Conservation (phyloP, 1,284 basidiomycete genomes). For the Flammula alnicola region DNA sequence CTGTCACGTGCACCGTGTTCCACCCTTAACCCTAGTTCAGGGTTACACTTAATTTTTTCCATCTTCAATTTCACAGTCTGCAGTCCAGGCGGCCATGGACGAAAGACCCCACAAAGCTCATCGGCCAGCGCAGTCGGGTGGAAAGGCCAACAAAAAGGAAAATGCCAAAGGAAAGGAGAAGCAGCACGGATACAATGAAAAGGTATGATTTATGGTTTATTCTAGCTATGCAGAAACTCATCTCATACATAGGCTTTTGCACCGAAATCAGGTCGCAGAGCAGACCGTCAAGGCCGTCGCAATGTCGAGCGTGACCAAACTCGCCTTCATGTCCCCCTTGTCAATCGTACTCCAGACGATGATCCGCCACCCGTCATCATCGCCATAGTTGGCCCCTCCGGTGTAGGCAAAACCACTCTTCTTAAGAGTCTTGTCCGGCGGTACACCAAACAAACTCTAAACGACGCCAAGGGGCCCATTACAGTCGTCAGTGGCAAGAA, state of each 20-base stretch:
- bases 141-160: slow-evolving; percentile 81
- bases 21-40: slow-evolving; percentile 2
- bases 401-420: slow-evolving; percentile 96
- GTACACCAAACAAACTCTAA: slow-evolving; percentile 94
- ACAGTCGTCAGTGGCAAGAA: slow-evolving; percentile 96
- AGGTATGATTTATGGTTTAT: slow-evolving; percentile 52
- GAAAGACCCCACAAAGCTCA: slow-evolving; percentile 79
- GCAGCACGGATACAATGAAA: slow-evolving; percentile 86
- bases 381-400: slow-evolving; percentile 96
- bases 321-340: slow-evolving; percentile 93
- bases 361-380: slow-evolving; percentile 94
- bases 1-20: slow-evolving; percentile 22
- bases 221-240: slow-evolving; percentile 4
- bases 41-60: neutral
- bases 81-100: slow-evolving; percentile 69
- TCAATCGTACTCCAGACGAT: slow-evolving; percentile 92
- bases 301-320: slow-evolving; percentile 96
- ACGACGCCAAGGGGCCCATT: slow-evolving; percentile 91
- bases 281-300: slow-evolving; percentile 87
- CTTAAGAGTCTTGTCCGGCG: slow-evolving; percentile 91
- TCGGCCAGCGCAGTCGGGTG: slow-evolving; percentile 71
- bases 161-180: slow-evolving; percentile 75
- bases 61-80: neutral
- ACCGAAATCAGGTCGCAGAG: slow-evolving; percentile 85
- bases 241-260: slow-evolving; percentile 82